phyloP scores from a whole-genome alignment of 1,284 basidiomycete genomes.

The Omphalotus olearius region DNA sequence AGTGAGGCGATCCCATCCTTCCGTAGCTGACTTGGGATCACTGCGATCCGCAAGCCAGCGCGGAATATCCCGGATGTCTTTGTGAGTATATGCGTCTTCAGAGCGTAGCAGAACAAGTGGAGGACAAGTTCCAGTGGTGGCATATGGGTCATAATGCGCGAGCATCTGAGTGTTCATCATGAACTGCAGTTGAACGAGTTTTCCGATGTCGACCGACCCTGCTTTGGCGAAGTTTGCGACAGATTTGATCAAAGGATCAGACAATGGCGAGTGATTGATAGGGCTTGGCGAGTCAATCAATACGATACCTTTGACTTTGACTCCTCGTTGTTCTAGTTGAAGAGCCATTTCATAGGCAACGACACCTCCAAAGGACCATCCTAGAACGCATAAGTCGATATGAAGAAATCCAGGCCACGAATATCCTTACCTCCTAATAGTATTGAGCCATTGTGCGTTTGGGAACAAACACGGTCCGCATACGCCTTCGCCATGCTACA shows the following conservation, averaged over 20 bases:
- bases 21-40: slow-evolving; percentile 27
- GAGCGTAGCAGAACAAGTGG: slow-evolving; percentile 43
- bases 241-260: slow-evolving; percentile 43
- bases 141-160: slow-evolving; percentile 13
- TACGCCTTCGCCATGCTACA: slow-evolving; percentile 53
- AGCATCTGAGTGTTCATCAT: slow-evolving; percentile 15
- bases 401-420: not conserved
- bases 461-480: slow-evolving; percentile 32
- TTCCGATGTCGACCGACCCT: slow-evolving; percentile 12
- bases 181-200: slow-evolving; percentile 16
- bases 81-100: slow-evolving; percentile 33
- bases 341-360: slow-evolving; percentile 63
- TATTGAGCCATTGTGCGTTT: slow-evolving; percentile 28
- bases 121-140: slow-evolving; percentile 19
- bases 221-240: slow-evolving; percentile 24
- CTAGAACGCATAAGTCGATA: slow-evolving; percentile 26
- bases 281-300: slow-evolving; percentile 67
- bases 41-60: slow-evolving; percentile 48
- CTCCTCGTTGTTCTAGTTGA: slow-evolving; percentile 39
- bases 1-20: slow-evolving; percentile 46
- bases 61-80: slow-evolving; percentile 29
- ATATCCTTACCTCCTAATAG: slow-evolving; percentile 54
- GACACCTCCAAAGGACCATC: slow-evolving; percentile 77
- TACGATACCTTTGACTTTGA: slow-evolving; percentile 50
- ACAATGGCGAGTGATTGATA: slow-evolving; percentile 40